A percentile compares a stretch with the other conserved stretches of the same genome.
Evolutionary conservation across 768 basidiomycete genomes (phyloP).

Genomic region (Trametes elegans): DNA sequence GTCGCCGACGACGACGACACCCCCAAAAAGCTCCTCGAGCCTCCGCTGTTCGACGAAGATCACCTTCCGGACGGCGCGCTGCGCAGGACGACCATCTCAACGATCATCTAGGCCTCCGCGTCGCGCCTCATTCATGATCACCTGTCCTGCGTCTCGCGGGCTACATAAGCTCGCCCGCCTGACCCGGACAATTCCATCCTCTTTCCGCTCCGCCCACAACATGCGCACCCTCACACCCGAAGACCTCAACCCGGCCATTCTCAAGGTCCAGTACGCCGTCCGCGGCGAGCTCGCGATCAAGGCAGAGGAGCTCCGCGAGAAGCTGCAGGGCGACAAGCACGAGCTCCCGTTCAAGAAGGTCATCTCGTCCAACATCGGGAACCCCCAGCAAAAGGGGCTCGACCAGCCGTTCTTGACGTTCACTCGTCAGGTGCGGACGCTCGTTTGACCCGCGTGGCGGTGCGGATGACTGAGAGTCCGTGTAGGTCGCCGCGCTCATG

Average conservation of each 20-base stretch:
- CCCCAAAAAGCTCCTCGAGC: not conserved
- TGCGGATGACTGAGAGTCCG: not conserved
- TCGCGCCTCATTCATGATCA: constrained; percentile 19
- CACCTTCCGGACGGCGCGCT: not conserved
- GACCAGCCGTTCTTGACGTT: constrained; percentile 94
- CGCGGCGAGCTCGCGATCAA: constrained; percentile 96
- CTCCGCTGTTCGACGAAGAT: constrained; percentile 1
- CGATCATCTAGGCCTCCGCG: constrained; percentile 8
- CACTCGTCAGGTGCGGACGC: constrained; percentile 81
- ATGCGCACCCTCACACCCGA: constrained; percentile 55
- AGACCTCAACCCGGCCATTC: constrained; percentile 79
- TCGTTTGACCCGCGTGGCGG: not conserved
- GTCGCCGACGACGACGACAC: constrained; percentile 11
- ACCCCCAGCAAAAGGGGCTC: constrained; percentile 94
- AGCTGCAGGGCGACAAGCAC: constrained; percentile 50
- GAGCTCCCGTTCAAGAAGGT: constrained; percentile 82
- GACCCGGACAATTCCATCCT: constrained; percentile 4
- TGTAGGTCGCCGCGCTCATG: constrained; percentile 82
- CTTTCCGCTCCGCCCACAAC: constrained; percentile 12
- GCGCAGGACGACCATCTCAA: constrained; percentile 7
- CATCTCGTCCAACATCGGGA: constrained; percentile 96
- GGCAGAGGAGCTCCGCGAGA: constrained; percentile 77
- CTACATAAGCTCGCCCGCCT: constrained; percentile 19
- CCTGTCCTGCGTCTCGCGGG: constrained; percentile 10
- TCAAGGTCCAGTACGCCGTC: constrained; percentile 93